Evolutionary conservation across 2,329 filamentous ascomycete genomes (phyloP), one percentile per base, ranked within the genome.

Genomic region (Aspergillus latus): DNA sequence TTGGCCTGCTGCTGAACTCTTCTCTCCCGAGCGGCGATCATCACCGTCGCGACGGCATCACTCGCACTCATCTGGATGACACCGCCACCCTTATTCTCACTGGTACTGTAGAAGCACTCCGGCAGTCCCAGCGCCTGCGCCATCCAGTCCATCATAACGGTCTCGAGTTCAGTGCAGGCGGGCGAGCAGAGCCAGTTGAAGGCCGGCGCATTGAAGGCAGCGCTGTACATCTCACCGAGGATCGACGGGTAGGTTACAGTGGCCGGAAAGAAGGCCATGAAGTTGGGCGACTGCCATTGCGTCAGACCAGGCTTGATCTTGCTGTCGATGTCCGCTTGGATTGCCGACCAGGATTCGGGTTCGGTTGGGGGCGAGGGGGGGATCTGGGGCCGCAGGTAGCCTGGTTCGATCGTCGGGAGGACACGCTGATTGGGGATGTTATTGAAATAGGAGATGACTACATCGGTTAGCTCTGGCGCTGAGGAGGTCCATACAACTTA

Each of bases 131-230:
- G 74, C 8, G 91, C 82, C 71, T 88, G 84, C 13, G 88, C 90
- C 3, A 97, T 78, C 92, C 93, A 97, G 74, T 97, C 93, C 72
- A 97, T 82, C 43, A 96, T 88, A 26, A 97, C 82, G 0, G 92
- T 96, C 79, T 97, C 93, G 47, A 97, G 82, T 76, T 97, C 93
- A 0, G 93, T 97, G 15, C 94, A 88, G 5, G 89, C 92, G 0
- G 93, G 93, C 5, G 88, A 92, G 76, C 93, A 97, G 62, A 97
- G 86, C 93, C 93, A 97, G 76, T 97, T 97, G 81, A 97, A 97
- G 39, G 91, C 91, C 1, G 93, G 91, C 13, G 90, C 90, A 10
- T 87, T 94, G 75, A 97, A 92, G 5, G 91, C 88, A 4, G 90
- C 87, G 43, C 86, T 90, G 79, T 96, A 97, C 78, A 97, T 86